Base-by-base conservation (phyloP, 495 filamentous ascomycete species). In the Trichoderma virens region DNA sequence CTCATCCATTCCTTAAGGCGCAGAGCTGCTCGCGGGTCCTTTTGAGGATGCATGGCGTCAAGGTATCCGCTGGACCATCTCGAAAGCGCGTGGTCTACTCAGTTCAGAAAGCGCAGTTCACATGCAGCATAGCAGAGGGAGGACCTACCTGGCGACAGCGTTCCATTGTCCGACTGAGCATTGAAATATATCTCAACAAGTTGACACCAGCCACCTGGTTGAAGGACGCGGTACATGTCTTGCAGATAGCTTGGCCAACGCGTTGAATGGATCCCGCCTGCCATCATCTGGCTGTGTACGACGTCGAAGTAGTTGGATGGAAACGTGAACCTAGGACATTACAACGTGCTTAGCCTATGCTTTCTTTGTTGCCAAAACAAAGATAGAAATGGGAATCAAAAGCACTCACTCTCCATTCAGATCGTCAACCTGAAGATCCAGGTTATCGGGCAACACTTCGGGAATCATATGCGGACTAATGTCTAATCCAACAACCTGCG, bases 161-260 rank as follows among this genome's bases (percentile, higher is more conserved):
- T 87, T 30, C 94, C 94, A 67, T 92, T 97, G 69, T 96, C 89
- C 2, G 92, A 97, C 71, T 97, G 93, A 32, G 90, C 85, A 66
- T 90, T 92, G 74, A 86, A 88, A 69, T 96, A 92, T 65, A 92
- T 83, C 72, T 98, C 94, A 30, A 90, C 83, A 83, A 97, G 88
- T 72, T 98, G 94, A 61, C 91, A 82, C 93, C 93, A 97, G 20
- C 94, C 92, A 28, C 88, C 80, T 6, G 75, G 76, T 18, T 79
- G 76, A 63, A 82, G 78, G 16, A 81, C 75, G 54, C 82, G 77
- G 39, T 79, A 70, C 18, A 97, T 89, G 68, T 97, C 94, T 65
- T 78, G 77, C 65, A 96, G 73, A 77, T 97, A 97, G 20, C 83
- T 81, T 64, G 77, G 73, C 94, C 94, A 98, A 75, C 91, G 80